Evolutionary conservation across 169 alveolate species (phyloP).

Genomic region (Cryptosporidium canis): DNA sequence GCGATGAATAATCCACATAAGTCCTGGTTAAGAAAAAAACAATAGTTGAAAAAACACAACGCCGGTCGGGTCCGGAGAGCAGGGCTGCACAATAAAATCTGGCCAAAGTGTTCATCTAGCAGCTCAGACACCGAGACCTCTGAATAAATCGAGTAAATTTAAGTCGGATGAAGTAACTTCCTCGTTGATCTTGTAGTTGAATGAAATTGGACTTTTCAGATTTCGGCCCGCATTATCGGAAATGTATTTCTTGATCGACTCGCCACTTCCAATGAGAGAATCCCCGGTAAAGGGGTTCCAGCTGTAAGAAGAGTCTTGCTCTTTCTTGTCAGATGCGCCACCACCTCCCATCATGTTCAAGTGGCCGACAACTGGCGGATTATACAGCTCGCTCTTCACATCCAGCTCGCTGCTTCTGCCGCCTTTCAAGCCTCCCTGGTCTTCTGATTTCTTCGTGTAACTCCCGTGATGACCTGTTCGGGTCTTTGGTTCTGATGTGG

Average conservation of each 20-base stretch:
- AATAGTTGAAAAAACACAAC: too few species aligned
- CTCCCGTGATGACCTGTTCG: neutral
- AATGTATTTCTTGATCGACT: neutral
- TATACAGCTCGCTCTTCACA: too few species aligned
- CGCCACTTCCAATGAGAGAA: neutral
- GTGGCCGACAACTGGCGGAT: too few species aligned
- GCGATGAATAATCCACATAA: too few species aligned
- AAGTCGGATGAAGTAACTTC: conserved; percentile 20
- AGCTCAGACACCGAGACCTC: conserved; percentile 34
- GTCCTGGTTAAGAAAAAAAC: neutral
- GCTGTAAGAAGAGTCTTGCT: neutral
- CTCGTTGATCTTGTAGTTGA: neutral
- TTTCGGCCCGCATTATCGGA: neutral
- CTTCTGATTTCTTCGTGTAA: neutral
- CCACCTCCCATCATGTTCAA: neutral
- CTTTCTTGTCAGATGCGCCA: neutral
- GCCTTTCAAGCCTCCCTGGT: too few species aligned
- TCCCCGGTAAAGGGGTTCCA: conserved; percentile 31
- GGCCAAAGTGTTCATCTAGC: neutral
- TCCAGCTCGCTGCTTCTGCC: too few species aligned
- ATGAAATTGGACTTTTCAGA: neutral
- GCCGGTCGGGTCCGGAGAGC: too few species aligned
- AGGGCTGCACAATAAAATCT: neutral
- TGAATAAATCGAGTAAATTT: conserved; percentile 33
- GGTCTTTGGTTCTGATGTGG: neutral